These are phyloP conservation scores for Boletus insuetus DNA, from an alignment of 768 basidiomycete species.

Conservation along the genomic window DNA sequence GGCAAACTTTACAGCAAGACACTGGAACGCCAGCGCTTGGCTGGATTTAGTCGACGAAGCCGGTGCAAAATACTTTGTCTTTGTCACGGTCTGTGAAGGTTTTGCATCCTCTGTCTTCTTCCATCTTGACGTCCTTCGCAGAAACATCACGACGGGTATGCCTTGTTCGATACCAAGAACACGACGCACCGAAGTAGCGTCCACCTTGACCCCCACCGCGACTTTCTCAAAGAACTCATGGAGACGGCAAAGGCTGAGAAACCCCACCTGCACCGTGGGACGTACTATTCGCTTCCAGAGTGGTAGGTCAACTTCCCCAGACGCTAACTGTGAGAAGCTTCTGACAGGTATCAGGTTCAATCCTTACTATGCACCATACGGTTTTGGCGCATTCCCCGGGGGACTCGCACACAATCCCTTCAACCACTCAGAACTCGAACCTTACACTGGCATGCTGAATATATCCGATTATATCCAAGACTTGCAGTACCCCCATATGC, in stretches of 20 bases:
- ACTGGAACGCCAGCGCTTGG: slow-evolving; percentile 56
- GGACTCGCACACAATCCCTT: slow-evolving; percentile 52
- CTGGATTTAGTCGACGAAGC: slow-evolving; percentile 51
- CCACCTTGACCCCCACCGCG: slow-evolving; percentile 47
- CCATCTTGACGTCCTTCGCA: slow-evolving; percentile 15
- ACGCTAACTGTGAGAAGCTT: not conserved
- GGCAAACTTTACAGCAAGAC: slow-evolving; percentile 46
- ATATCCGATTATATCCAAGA: slow-evolving; percentile 53
- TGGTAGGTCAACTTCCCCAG: slow-evolving; percentile 33
- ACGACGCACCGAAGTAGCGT: slow-evolving; percentile 51
- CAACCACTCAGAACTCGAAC: slow-evolving; percentile 45
- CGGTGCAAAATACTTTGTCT: slow-evolving; percentile 62
- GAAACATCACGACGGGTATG: slow-evolving; percentile 66
- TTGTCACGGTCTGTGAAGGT: slow-evolving; percentile 42
- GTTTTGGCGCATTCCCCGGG: slow-evolving; percentile 52
- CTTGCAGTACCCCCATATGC: slow-evolving; percentile 51
- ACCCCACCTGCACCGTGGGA: slow-evolving; percentile 52
- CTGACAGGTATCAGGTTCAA: slow-evolving; percentile 42
- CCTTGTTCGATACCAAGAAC: slow-evolving; percentile 53
- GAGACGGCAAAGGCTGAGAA: slow-evolving; percentile 47
- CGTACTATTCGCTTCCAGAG: slow-evolving; percentile 57
- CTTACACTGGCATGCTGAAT: slow-evolving; percentile 50
- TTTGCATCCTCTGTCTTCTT: not conserved
- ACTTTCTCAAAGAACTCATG: slow-evolving; percentile 51
- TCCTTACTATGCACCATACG: slow-evolving; percentile 51